phyloP scores from a whole-genome alignment of 805 yeast genomes.

The Wickerhamiella slavikovae region DNA sequence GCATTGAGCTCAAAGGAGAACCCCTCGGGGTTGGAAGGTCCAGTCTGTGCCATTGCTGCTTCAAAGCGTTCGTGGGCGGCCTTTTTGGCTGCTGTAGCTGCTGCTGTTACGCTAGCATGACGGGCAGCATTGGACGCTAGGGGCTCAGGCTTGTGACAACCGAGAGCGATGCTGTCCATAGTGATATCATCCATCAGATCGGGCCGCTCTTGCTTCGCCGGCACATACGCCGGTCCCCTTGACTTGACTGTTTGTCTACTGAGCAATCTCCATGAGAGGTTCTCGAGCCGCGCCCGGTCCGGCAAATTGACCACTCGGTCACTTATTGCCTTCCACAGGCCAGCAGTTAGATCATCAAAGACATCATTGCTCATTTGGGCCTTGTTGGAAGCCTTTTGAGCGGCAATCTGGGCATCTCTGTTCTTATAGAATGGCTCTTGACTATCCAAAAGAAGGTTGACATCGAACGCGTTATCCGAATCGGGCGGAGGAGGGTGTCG shows the following conservation, averaged over 20 bases:
- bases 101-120: too few relatives aligned
- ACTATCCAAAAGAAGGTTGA: not conserved
- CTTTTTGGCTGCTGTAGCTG: too few relatives aligned
- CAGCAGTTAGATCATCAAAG: not conserved
- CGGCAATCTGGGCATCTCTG: too few relatives aligned
- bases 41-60: too few relatives aligned
- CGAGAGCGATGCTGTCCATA: not conserved
- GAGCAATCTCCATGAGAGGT: conserved; percentile 79
- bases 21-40: not conserved
- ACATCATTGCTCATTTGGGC: not conserved
- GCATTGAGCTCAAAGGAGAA: conserved; percentile 5
- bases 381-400: not conserved
- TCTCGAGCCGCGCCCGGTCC: conserved; percentile 57
- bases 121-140: not conserved
- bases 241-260: conserved; percentile 1
- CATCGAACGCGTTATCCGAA: too few relatives aligned
- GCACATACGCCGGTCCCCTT: too few relatives aligned
- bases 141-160: not conserved
- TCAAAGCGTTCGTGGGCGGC: too few relatives aligned
- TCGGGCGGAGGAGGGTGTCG: too few relatives aligned
- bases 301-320: conserved; percentile 59
- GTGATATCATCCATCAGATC: not conserved
- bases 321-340: conserved; percentile 65
- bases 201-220: too few relatives aligned
- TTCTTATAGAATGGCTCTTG: not conserved